phyloP scores from a whole-genome alignment of 2,329 filamentous ascomycete genomes.

The Calonectria pteridis region DNA sequence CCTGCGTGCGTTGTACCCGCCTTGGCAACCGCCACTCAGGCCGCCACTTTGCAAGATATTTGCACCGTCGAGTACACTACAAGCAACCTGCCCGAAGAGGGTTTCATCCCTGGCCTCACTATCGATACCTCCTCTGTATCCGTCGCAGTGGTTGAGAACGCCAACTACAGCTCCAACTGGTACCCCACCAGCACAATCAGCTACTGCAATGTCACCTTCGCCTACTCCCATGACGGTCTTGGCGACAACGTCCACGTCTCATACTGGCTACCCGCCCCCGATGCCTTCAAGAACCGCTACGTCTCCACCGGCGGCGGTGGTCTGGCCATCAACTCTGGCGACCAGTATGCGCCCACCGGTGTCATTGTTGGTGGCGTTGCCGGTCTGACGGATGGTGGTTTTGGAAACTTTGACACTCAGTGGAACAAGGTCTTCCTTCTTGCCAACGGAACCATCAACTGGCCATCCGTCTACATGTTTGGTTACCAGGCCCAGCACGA shows the following conservation, averaged over 20 bases:
- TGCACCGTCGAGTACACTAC: constrained; percentile 11
- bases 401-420: constrained; percentile 58
- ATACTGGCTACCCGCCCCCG: constrained; percentile 19
- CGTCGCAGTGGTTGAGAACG: not conserved
- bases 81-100: not conserved
- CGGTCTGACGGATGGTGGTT: constrained; percentile 63
- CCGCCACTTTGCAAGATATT: not conserved
- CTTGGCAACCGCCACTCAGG: not conserved
- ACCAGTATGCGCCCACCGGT: constrained; percentile 51
- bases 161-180: constrained; percentile 15
- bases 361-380: constrained; percentile 61
- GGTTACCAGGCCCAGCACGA: constrained; percentile 54
- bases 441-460: constrained; percentile 55
- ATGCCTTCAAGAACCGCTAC: constrained; percentile 15
- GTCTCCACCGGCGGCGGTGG: constrained; percentile 48
- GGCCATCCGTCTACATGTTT: constrained; percentile 52
- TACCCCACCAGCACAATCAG: constrained; percentile 14
- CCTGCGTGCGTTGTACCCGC: not conserved
- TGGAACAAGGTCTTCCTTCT: constrained; percentile 53
- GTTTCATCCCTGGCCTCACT: constrained; percentile 6
- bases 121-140: constrained; percentile 11
- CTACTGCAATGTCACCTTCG: constrained; percentile 24
- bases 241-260: constrained; percentile 18
- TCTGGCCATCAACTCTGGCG: constrained; percentile 55
- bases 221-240: constrained; percentile 15